These are phyloP conservation scores for Mucor velutinosus DNA, from an alignment of 371 early-diverging fungal species.

Conservation along the genomic window DNA sequence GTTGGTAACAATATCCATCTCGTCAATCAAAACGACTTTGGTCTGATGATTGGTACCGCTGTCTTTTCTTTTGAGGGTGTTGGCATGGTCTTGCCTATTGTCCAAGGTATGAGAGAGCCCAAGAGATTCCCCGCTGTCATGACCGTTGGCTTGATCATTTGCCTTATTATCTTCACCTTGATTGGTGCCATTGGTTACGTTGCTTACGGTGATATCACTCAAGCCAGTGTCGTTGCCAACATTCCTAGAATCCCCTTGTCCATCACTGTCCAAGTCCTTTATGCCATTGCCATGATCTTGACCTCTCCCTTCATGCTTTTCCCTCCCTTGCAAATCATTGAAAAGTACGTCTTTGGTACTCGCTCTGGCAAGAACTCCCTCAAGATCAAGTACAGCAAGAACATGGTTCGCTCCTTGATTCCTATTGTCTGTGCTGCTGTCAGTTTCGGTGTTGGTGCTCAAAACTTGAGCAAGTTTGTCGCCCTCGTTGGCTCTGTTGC, in stretches of 20 bases:
- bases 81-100: conserved; percentile 31
- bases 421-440: conserved; percentile 58
- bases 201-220: conserved; percentile 69
- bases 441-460: conserved; percentile 65
- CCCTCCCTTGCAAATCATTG: conserved; percentile 73
- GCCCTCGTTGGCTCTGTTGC: conserved; percentile 54
- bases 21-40: conserved; percentile 58
- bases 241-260: conserved; percentile 55
- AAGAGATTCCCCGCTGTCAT: conserved; percentile 64
- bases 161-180: conserved; percentile 61
- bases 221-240: conserved; percentile 73
- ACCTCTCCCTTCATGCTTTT: conserved; percentile 80
- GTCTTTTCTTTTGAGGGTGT: conserved; percentile 91
- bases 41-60: conserved; percentile 73
- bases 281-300: conserved; percentile 78
- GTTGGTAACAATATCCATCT: conserved; percentile 47
- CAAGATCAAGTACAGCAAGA: conserved; percentile 71
- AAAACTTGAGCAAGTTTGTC: conserved; percentile 73
- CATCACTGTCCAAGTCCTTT: conserved; percentile 66
- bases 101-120: conserved; percentile 66
- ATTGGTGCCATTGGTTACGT: conserved; percentile 76
- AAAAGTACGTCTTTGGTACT: conserved; percentile 48
- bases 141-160: conserved; percentile 56
- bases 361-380: conserved; percentile 31
- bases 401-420: conserved; percentile 54